phyloP scores from a whole-genome alignment of 139 green algal genomes.

The Coccomyxa sp. region DNA sequence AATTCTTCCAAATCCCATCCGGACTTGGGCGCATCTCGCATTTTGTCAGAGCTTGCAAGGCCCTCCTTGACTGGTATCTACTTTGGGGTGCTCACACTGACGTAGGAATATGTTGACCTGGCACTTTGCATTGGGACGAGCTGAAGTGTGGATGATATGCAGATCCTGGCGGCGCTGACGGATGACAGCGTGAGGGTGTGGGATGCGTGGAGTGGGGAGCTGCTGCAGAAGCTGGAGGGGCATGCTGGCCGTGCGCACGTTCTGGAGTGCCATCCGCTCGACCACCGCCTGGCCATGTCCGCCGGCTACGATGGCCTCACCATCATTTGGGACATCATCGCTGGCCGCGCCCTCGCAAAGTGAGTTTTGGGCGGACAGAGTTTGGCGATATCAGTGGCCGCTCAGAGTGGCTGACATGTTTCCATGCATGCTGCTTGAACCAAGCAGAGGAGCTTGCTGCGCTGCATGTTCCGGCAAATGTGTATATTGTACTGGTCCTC shows the following conservation, averaged over 20 bases:
- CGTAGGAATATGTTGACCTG: too few species aligned
- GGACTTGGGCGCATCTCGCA: too few species aligned
- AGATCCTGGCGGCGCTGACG: constrained; percentile 43
- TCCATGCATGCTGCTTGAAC: background rate
- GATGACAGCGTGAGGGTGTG: constrained; percentile 57
- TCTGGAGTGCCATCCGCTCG: constrained; percentile 59
- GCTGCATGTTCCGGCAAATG: background rate
- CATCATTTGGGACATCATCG: constrained; percentile 62
- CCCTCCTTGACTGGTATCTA: too few species aligned
- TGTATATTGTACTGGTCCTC: background rate
- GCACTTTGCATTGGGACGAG: too few species aligned
- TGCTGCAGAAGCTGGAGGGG: constrained; percentile 42
- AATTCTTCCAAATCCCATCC: too few species aligned
- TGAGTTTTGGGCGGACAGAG: constrained; percentile 9
- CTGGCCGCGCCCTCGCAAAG: constrained; percentile 33
- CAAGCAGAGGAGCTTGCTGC: background rate
- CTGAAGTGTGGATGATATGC: background rate
- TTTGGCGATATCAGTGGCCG: background rate
- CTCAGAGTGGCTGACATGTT: background rate
- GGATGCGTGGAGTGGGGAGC: constrained; percentile 18
- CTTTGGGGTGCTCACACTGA: too few species aligned
- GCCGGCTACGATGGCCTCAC: constrained; percentile 68
- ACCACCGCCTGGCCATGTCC: constrained; percentile 57
- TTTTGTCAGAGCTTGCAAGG: too few species aligned
- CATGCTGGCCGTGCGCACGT: constrained; percentile 48